Percentiles rank a stretch among this genome's conserved stretches.
phyloP scores from a whole-genome alignment of 2,329 filamentous ascomycete genomes.

The Beauveria rudraprayagi region DNA sequence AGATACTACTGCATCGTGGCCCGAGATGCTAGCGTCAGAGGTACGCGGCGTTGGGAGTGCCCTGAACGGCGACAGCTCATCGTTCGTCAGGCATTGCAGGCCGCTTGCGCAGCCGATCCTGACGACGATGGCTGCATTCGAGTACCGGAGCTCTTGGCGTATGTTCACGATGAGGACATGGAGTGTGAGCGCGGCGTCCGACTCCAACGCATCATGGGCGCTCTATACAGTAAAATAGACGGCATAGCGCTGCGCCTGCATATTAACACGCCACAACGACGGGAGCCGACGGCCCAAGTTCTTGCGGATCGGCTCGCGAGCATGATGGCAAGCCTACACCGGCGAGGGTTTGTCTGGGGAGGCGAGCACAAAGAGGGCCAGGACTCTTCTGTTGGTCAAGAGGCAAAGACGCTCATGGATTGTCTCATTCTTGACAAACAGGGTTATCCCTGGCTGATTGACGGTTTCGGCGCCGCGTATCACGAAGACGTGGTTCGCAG shows the following conservation, averaged over 20 bases:
- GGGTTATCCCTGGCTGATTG: not conserved
- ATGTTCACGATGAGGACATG: not conserved
- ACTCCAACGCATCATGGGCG: not conserved
- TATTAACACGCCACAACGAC: not conserved
- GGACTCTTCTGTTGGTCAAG: not conserved
- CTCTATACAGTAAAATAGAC: not conserved
- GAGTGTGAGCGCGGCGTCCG: not conserved
- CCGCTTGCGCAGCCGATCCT: not conserved
- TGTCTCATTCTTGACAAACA: not conserved
- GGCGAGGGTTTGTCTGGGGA: not conserved
- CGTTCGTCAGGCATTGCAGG: not conserved
- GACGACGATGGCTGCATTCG: not conserved
- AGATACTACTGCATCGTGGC: not conserved
- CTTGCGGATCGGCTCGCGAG: not conserved
- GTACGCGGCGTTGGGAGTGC: not conserved
- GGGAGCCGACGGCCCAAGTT: not conserved
- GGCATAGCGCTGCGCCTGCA: not conserved
- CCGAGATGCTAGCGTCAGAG: not conserved
- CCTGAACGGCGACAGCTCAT: not conserved
- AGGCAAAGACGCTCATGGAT: not conserved
- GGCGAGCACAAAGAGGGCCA: not conserved
- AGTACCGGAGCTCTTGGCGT: not conserved
- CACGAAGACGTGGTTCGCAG: not conserved
- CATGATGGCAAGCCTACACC: not conserved
- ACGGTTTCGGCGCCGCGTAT: not conserved